These are phyloP conservation scores for Alternaria dauci DNA, from an alignment of 2,329 filamentous ascomycete genomes.

Conservation along the genomic window DNA sequence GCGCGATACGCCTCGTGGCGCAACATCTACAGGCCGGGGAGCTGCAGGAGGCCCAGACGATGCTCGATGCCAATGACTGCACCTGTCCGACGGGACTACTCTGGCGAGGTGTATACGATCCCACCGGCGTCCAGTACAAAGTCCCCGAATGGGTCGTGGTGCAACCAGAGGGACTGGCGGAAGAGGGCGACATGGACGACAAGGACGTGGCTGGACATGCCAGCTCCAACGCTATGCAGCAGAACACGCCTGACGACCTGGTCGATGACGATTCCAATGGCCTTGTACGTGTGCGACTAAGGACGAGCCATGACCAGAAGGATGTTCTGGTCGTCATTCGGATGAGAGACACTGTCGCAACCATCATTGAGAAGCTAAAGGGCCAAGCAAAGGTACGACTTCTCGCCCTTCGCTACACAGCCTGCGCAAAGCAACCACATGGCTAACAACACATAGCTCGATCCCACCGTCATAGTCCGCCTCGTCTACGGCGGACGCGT, in stretches of 20 bases:
- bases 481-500: slow-evolving; percentile 84
- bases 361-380: slow-evolving; percentile 68
- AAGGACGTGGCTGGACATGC: slow-evolving; percentile 23
- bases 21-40: slow-evolving; percentile 68
- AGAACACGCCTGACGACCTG: slow-evolving; percentile 41
- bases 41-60: slow-evolving; percentile 71
- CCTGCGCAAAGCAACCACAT: background rate
- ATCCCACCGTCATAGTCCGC: slow-evolving; percentile 67
- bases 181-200: slow-evolving; percentile 29
- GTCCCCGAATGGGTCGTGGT: slow-evolving; percentile 57
- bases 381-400: slow-evolving; percentile 69
- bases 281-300: slow-evolving; percentile 43
- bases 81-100: slow-evolving; percentile 56
- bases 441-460: slow-evolving; percentile 55
- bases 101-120: slow-evolving; percentile 56
- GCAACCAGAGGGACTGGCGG: slow-evolving; percentile 53
- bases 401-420: background rate
- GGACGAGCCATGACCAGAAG: slow-evolving; percentile 50
- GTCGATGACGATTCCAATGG: slow-evolving; percentile 31
- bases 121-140: slow-evolving; percentile 54
- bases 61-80: slow-evolving; percentile 76
- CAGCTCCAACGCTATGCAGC: background rate
- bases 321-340: slow-evolving; percentile 50
- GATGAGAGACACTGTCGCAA: slow-evolving; percentile 65
- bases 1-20: slow-evolving; percentile 72